These are phyloP conservation scores for Aquilaria yunnanensis DNA, from an alignment of 345 rosid genomes.

Conservation along the genomic window DNA sequence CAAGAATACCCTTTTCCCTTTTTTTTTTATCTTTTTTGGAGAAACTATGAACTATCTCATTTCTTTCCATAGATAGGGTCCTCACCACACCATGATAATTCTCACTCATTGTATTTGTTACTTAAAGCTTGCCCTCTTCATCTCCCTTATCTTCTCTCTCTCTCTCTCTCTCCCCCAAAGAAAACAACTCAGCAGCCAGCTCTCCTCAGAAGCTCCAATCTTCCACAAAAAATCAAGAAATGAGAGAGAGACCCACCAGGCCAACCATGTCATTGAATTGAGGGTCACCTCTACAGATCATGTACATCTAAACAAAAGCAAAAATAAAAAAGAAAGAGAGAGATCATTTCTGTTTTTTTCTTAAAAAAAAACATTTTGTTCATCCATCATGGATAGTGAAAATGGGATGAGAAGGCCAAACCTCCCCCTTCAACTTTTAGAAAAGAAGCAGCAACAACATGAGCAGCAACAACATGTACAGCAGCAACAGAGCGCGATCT, in stretches of 20 bases:
- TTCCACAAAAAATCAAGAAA: slow-evolving; percentile 20
- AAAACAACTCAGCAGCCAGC: slow-evolving; percentile 38
- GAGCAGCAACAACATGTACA: slow-evolving; percentile 12
- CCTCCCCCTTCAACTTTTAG: slow-evolving; percentile 79
- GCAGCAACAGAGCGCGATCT: slow-evolving; percentile 21
- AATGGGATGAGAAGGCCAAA: slow-evolving; percentile 63
- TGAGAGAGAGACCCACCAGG: slow-evolving; percentile 42
- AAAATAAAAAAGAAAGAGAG: background rate
- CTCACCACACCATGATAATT: slow-evolving; percentile 29
- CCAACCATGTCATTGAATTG: slow-evolving; percentile 34
- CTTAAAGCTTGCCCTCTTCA: slow-evolving; percentile 41
- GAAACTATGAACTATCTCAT: background rate
- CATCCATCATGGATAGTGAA: slow-evolving; percentile 65
- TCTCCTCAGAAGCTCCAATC: slow-evolving; percentile 42
- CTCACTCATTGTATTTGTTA: slow-evolving; percentile 57
- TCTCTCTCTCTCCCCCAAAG: background rate
- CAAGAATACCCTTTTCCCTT: background rate
- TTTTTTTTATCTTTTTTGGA: background rate
- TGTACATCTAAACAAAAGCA: slow-evolving; percentile 4
- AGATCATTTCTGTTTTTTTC: too few species aligned
- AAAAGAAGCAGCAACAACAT: slow-evolving; percentile 25
- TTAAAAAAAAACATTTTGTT: slow-evolving; percentile 8
- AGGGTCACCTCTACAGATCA: slow-evolving; percentile 25
- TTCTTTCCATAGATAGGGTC: slow-evolving; percentile 13
- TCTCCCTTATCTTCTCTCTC: slow-evolving; percentile 12